phyloP scores from a whole-genome alignment of 2,329 filamentous ascomycete species.

The Torrubiellomyces zombiae region DNA sequence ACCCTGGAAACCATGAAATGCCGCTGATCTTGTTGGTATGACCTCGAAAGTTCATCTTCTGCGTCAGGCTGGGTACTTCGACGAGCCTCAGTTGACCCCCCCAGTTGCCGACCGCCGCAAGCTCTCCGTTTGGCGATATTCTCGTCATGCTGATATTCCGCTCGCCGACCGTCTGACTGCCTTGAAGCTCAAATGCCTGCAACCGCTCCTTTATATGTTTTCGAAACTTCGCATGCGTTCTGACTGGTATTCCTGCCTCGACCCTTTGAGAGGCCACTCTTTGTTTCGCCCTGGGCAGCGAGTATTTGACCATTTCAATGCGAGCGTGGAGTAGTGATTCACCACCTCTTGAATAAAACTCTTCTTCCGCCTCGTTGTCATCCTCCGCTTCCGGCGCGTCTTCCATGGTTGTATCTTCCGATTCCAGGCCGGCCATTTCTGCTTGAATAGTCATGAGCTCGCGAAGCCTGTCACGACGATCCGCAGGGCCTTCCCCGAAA shows the following conservation, averaged over 20 bases:
- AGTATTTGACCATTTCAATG: slow-evolving; percentile 65
- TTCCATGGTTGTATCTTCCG: slow-evolving; percentile 43
- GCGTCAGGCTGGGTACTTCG: slow-evolving; percentile 65
- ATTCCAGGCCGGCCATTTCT: slow-evolving; percentile 40
- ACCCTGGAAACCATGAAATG: slow-evolving; percentile 74
- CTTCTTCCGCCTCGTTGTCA: slow-evolving; percentile 65
- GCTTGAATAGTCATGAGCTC: slow-evolving; percentile 61
- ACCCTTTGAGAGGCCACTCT: slow-evolving; percentile 61
- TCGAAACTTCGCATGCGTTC: slow-evolving; percentile 83
- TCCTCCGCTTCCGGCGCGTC: slow-evolving; percentile 44
- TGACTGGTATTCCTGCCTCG: slow-evolving; percentile 68
- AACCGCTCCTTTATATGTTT: slow-evolving; percentile 76
- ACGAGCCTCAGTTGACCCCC: slow-evolving; percentile 77
- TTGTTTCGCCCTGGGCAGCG: slow-evolving; percentile 63
- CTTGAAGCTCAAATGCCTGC: slow-evolving; percentile 74
- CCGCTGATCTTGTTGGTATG: slow-evolving; percentile 85
- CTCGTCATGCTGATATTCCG: slow-evolving; percentile 82
- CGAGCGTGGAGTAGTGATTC: slow-evolving; percentile 59
- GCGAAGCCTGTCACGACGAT: slow-evolving; percentile 73
- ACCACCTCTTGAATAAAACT: slow-evolving; percentile 83
- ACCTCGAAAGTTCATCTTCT: slow-evolving; percentile 59
- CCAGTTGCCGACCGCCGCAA: slow-evolving; percentile 85
- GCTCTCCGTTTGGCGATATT: slow-evolving; percentile 70
- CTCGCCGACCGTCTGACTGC: slow-evolving; percentile 83
- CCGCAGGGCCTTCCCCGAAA: slow-evolving; percentile 77